Conservation (phyloP, 306 rosid species). For the Arachis hypogaea region DNA sequence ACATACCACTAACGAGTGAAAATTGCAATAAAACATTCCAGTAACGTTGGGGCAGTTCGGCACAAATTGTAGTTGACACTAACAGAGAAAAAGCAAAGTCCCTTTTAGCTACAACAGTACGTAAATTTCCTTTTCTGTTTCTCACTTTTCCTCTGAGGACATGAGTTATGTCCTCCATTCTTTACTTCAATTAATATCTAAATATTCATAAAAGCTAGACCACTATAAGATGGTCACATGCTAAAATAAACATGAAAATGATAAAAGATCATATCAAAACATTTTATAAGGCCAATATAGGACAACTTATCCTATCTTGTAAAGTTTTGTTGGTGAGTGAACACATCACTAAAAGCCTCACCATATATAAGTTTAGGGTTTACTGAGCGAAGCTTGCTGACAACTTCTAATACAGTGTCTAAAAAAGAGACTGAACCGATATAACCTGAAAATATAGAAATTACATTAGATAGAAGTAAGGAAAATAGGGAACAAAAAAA, state of each 20-base stretch:
- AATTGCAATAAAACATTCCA: background rate
- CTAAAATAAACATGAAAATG: constrained; percentile 15
- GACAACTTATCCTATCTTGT: background rate
- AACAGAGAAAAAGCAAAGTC: background rate
- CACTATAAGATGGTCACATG: constrained; percentile 3
- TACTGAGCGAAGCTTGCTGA: constrained; percentile 65
- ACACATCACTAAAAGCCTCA: constrained; percentile 24
- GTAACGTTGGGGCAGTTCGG: constrained; percentile 5
- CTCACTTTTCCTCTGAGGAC: constrained; percentile 10
- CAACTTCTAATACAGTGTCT: constrained; percentile 70
- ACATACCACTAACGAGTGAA: constrained; percentile 8
- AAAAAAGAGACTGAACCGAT: constrained; percentile 90
- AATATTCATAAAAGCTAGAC: background rate
- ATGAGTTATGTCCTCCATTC: background rate
- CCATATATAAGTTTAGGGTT: constrained; percentile 78
- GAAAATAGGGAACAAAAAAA: constrained; percentile 10
- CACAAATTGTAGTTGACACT: constrained; percentile 8
- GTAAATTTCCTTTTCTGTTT: constrained; percentile 19
- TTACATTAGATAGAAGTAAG: constrained; percentile 2
- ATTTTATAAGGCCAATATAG: background rate
- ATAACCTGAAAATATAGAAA: constrained; percentile 60
- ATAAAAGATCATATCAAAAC: constrained; percentile 28
- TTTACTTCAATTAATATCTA: constrained; percentile 1
- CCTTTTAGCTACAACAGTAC: constrained; percentile 16
- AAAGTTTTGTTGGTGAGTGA: background rate